Base-by-base conservation (phyloP, 2,329 filamentous ascomycete species). In the Fusarium sp. region DNA sequence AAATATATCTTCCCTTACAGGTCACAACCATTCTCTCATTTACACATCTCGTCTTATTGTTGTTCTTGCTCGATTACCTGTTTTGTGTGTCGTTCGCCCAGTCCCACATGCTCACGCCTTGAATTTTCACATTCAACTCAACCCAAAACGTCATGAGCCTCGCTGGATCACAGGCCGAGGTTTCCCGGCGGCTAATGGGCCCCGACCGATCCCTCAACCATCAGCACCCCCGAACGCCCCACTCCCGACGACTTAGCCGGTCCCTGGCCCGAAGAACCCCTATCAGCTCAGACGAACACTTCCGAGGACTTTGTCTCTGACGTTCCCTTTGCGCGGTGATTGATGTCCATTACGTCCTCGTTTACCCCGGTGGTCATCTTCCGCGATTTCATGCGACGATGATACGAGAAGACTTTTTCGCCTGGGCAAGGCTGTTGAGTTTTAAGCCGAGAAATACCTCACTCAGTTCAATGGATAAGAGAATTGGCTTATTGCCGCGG, bases 271-370 rank as follows among this genome's bases (percentile, higher is more conserved):
- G 75, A 76, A 54, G 64, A 70, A 44, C 48, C 53, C 72, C 68
- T 74, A 62, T 74, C 57, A 56, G 32, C 32, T 36, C 35, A 38
- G 35, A 55, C 35, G 26, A 28, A 36, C 47, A 41, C 48, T 69
- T 54, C 64, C 58, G 64, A 66, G 54, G 42, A 51, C 48, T 18
- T 54, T 54, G 15, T 28, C 28, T 56, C 36, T 59, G 51, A 50
- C 53, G 30, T 55, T 59, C 36, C 35, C 66, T 41, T 50, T 42
- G 44, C 66, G 47, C 75, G 75, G 75, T 77, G 70, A 78, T 77
- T 77, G 75, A 77, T 77, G 72, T 77, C 75, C 75, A 77, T 68
- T 67, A 75, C 60, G 69, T 75, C 47, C 53, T 62, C 30, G 41
- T 50, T 66, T 32, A 24, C 32, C 22, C 41, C 75, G 72, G 75